These are phyloP conservation scores for Astrothelium subdiscretum DNA, from an alignment of 495 filamentous ascomycete species.

Conservation along the genomic window DNA sequence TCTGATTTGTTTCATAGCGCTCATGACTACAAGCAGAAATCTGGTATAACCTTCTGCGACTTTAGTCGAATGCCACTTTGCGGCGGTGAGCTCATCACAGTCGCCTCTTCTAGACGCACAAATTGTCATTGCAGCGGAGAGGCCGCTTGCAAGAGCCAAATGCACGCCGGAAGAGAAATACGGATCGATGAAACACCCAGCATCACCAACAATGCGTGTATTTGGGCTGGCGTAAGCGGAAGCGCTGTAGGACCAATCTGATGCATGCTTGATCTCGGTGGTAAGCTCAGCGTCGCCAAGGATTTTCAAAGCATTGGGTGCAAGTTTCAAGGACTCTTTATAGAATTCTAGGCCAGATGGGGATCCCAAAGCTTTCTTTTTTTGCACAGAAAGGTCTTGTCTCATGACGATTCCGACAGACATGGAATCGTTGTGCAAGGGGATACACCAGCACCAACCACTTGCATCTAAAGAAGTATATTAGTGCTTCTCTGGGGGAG, in stretches of 20 bases:
- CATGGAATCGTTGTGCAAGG: not conserved
- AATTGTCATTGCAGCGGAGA: not conserved
- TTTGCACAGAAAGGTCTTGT: not conserved
- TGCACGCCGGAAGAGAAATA: not conserved
- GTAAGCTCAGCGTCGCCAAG: not conserved
- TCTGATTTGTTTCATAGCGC: constrained; percentile 35
- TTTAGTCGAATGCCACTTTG: constrained; percentile 36
- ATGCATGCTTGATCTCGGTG: not conserved
- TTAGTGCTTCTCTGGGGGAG: too few relatives aligned
- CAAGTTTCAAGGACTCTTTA: too few relatives aligned
- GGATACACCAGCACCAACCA: not conserved
- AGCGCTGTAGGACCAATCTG: not conserved
- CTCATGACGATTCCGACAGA: not conserved
- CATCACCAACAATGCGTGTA: not conserved
- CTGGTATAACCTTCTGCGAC: constrained; percentile 37
- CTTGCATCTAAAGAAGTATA: not conserved
- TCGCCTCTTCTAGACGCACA: not conserved
- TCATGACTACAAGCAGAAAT: constrained; percentile 39
- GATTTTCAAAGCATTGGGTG: too few relatives aligned
- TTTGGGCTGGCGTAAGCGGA: not conserved
- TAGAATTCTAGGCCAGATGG: not conserved
- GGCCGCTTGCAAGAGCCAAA: not conserved
- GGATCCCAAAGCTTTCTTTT: not conserved
- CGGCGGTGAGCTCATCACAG: not conserved
- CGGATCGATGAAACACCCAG: not conserved